A percentile compares a stretch with the other conserved stretches of the same genome.
phyloP scores from a whole-genome alignment of 192 early-diverging fungal species.

The Martensiomyces pterosporus region DNA sequence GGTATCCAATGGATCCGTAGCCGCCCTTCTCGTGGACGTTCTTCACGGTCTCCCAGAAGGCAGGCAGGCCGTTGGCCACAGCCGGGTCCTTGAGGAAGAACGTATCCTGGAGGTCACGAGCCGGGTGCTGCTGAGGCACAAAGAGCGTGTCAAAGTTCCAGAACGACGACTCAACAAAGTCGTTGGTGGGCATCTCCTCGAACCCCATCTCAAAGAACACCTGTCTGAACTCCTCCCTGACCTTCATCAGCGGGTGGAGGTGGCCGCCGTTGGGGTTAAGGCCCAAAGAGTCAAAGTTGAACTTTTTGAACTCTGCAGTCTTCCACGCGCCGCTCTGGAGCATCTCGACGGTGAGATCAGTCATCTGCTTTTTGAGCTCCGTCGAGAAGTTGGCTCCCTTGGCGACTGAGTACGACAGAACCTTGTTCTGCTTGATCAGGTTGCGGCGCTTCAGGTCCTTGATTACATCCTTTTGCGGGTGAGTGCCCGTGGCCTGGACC shows the following conservation, averaged over 20 bases:
- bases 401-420: constrained; percentile 73
- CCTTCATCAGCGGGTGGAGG: constrained; percentile 98
- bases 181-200: constrained; percentile 97
- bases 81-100: constrained; percentile 69
- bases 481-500: constrained; percentile 61
- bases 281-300: constrained; percentile 95
- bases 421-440: constrained; percentile 65
- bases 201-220: constrained; percentile 99
- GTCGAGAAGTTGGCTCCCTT: constrained; percentile 90
- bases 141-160: constrained; percentile 99
- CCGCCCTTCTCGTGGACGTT: constrained; percentile 90
- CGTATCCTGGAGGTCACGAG: constrained; percentile 80
- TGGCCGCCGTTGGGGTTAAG: constrained; percentile 77
- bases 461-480: constrained; percentile 61
- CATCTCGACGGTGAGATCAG: constrained; percentile 94
- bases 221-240: constrained; percentile 96
- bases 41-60: constrained; percentile 89
- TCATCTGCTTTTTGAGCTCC: constrained; percentile 81
- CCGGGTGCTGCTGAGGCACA: constrained; percentile 98
- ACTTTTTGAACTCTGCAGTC: constrained; percentile 91
- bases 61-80: constrained; percentile 70
- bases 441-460: constrained; percentile 77
- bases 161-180: constrained; percentile 96
- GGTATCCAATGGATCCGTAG: constrained; percentile 93
- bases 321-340: constrained; percentile 91